These are phyloP conservation scores for Pyrenula massariospora DNA, from an alignment of 495 filamentous ascomycete genomes.

Conservation along the genomic window DNA sequence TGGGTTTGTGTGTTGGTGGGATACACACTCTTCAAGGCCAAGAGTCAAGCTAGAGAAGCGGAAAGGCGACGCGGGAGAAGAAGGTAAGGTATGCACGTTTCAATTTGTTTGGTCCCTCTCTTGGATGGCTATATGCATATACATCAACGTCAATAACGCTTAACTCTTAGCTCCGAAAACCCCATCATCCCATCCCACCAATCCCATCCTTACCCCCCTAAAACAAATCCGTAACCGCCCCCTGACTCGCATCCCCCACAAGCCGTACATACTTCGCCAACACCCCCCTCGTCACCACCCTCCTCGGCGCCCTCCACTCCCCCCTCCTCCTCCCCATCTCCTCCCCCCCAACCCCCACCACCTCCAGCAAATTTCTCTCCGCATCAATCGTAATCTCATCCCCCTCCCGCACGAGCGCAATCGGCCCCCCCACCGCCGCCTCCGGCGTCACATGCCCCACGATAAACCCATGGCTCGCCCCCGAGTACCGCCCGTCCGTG, in stretches of 20 bases:
- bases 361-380: constrained; percentile 34
- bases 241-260: constrained; percentile 64
- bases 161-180: no score
- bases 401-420: constrained; percentile 42
- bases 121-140: no score
- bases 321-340: constrained; percentile 58
- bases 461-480: constrained; percentile 39
- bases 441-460: constrained; percentile 47
- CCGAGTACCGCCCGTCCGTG: constrained; percentile 36
- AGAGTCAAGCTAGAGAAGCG: no score
- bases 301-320: constrained; percentile 32
- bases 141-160: no score
- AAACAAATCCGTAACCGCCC: constrained; percentile 39
- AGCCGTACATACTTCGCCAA: constrained; percentile 80
- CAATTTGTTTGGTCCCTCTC: no score
- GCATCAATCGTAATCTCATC: constrained; percentile 45
- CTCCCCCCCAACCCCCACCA: constrained; percentile 37
- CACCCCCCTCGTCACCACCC: constrained; percentile 51
- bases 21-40: no score
- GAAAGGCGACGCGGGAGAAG: no score
- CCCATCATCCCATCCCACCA: no score
- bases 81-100: no score
- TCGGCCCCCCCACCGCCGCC: constrained; percentile 44
- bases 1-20: no score
- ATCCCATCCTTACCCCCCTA: no score